Evolutionary conservation across 2,329 filamentous ascomycete genomes (phyloP).

Genomic region (Aureobasidium leucospermi): DNA sequence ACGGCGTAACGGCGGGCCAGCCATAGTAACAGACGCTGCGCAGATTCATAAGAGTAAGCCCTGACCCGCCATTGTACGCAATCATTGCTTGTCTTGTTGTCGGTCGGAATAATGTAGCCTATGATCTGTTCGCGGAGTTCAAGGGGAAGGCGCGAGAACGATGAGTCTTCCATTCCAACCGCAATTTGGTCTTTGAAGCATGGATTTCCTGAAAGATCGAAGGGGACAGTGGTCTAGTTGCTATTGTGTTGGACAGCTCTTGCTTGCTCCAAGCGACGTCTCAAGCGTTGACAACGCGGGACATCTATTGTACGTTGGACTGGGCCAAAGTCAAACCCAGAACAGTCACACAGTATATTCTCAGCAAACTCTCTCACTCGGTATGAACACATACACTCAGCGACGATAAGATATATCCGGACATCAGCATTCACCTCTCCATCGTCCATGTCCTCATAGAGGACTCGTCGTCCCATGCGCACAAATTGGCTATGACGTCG

Average conservation of each 20-base stretch:
- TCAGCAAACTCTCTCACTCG: too few species aligned
- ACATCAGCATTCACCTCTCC: neutral
- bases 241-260: too few species aligned
- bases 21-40: neutral
- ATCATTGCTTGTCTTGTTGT: neutral
- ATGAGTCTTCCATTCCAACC: neutral
- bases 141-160: neutral
- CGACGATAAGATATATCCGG: too few species aligned
- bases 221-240: too few species aligned
- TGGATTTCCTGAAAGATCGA: too few species aligned
- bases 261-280: neutral
- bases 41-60: neutral
- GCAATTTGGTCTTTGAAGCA: too few species aligned
- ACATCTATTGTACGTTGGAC: neutral
- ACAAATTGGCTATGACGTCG: neutral
- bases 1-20: neutral
- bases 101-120: neutral
- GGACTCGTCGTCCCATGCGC: neutral
- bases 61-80: neutral
- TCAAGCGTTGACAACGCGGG: neutral
- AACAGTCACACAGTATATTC: neutral
- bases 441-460: neutral
- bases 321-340: neutral
- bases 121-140: constrained; percentile 4
- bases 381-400: too few species aligned